A percentile compares a stretch with the other conserved stretches of the same genome.
phyloP scores from a whole-genome alignment of 441 rosid genomes.

The Cnidoscolus chayamansa region DNA sequence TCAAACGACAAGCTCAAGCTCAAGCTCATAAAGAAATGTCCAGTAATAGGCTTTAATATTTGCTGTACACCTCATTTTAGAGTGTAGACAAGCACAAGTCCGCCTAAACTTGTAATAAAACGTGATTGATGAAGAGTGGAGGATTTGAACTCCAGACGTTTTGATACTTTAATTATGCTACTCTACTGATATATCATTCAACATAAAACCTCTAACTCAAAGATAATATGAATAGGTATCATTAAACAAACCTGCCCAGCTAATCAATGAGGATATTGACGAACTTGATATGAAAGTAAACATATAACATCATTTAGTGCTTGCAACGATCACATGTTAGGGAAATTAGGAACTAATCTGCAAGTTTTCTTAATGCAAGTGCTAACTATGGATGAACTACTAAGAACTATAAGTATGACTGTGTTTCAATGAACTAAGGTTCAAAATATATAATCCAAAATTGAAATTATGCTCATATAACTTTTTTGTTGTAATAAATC shows the following conservation, averaged over 20 bases:
- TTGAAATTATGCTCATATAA: background rate
- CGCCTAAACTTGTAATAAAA: too few species aligned
- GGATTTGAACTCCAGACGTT: too few species aligned
- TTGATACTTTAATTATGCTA: too few species aligned
- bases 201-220: too few species aligned
- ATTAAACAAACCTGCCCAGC: background rate
- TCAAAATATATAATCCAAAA: background rate
- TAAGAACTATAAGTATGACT: background rate
- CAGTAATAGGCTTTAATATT: too few species aligned
- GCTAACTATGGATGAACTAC: background rate
- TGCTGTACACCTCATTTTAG: too few species aligned
- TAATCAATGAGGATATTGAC: background rate
- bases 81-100: too few species aligned
- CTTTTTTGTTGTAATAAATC: background rate
- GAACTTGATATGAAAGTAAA: background rate
- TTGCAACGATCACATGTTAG: background rate
- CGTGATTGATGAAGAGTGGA: too few species aligned
- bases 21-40: too few species aligned
- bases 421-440: background rate
- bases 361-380: background rate
- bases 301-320: background rate
- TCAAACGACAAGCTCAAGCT: too few species aligned
- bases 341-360: conserved; percentile 1
- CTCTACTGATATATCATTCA: too few species aligned
- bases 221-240: too few species aligned